Percentiles rank a stretch among this genome's conserved stretches.
phyloP scores from a whole-genome alignment of 2,329 filamentous ascomycete genomes.

The Venturia effusa region DNA sequence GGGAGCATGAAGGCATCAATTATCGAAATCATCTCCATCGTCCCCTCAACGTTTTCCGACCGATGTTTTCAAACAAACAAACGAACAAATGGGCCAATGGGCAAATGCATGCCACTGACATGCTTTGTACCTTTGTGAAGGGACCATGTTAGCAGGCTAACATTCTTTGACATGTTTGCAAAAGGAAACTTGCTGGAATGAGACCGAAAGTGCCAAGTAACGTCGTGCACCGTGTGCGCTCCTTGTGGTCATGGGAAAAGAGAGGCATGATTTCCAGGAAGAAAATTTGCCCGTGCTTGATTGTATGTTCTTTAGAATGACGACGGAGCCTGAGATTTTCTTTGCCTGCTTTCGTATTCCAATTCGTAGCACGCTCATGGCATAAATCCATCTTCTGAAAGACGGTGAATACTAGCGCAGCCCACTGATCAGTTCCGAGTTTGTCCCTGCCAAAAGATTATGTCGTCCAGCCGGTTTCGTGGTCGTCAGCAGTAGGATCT shows the following conservation, averaged over 20 bases:
- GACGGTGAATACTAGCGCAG: no score
- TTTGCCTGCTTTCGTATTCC: no score
- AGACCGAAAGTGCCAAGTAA: background rate
- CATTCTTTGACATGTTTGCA: background rate
- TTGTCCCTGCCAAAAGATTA: no score
- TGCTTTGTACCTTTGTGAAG: background rate
- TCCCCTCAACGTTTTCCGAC: background rate
- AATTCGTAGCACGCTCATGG: no score
- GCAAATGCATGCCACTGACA: background rate
- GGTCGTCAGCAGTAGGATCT: no score
- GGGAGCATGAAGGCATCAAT: background rate
- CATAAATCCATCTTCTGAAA: no score
- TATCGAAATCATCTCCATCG: background rate
- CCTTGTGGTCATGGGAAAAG: background rate
- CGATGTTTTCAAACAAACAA: background rate
- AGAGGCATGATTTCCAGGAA: background rate
- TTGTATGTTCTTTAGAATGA: no score
- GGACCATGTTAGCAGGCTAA: background rate
- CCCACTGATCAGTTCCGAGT: no score
- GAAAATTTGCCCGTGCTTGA: no score
- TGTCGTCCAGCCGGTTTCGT: no score
- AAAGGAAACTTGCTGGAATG: background rate
- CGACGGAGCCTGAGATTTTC: no score
- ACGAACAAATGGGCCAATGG: background rate
- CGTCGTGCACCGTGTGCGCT: background rate